Evolutionary conservation across 176 grass and related monocot species (phyloP), one percentile per base, ranked within the genome.

Genomic region (Bromus sterilis): DNA sequence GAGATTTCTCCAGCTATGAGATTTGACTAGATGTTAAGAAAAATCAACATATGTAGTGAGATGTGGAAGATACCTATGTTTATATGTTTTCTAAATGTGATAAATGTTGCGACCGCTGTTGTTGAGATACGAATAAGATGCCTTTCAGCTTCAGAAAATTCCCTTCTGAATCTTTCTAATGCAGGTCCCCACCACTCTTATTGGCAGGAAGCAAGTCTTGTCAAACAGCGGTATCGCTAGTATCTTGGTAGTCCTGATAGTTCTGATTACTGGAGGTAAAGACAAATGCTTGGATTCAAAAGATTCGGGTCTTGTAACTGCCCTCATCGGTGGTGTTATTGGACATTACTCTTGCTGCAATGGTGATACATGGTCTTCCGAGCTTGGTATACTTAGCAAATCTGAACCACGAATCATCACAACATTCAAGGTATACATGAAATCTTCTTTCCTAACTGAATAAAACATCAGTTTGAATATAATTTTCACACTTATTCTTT

Each of bases 311-410:
- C 69, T 93, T 82, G 66, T 99, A 76, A 93, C 96, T 89, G 91
- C 90, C 42, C 86, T 99, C 37, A 86, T 99, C 18, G 96, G 93
- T 66, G 96, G 96, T 85, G 84, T 99, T 66, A 87, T 95, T 11
- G 91, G 96, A 44, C 93, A 99, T 78, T 95, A 95, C 89, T 82
- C 96, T 55, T 99, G 96, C 76, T 95, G 90, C 82, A 95, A 95
- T 88, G 96, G 96, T 61, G 96, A 99, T 78, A 99, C 93, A 21
- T 99, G 96, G 96, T 99, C 96, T 73, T 99, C 96, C 40, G 91
- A 99, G 73, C 91, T 99, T 71, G 96, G 91, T 36, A 88, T 95
- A 76, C 84, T 99, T 80, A 99, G 96, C 85, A 93, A 90, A 84
- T 83, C 82, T 26, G 90, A 99, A 53, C 93, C 93, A 9, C 80